Base-by-base conservation (phyloP, 108 stramenopile species). In the Cyclotella choctawhatcheeana region DNA sequence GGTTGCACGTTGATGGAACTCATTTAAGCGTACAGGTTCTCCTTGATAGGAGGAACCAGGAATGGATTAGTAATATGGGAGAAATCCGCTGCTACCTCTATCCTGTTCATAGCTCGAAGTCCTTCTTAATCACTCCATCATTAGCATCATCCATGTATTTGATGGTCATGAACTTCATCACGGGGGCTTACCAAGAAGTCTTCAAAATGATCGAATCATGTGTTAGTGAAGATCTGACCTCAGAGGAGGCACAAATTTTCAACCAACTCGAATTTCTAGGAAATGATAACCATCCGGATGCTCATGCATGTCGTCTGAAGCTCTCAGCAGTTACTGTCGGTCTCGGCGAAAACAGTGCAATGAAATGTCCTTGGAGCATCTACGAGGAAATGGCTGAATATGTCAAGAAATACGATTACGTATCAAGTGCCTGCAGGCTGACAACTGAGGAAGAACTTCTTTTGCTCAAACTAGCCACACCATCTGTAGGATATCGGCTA, bases 51-150 rank as follows among this genome's bases (percentile, higher is more conserved):
- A 75, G 95, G 63, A 97, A 98, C 71, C 72, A 90, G 70, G 96
- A 97, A 69, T 99, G 99, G 99, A 97, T 97, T 60, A 87, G 86
- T 44, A 97, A 97, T 64, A 89, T 97, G 68, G 97, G 97, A 18
- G 95, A 95, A 77, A 96, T 97, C 25, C 89, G 97, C 1, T 96
- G 96, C 72, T 98, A 98, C 77, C 82, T 99, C 26, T 99, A 98
- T 73, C 98, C 97, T 12, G 89, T 99, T 53, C 98, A 99, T 70
- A 94, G 92, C 63, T 95, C 95, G 16, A 85, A 87, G 64, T 82
- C 90, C n/a, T 97, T 96, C 77, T 79, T 96, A 48, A 85, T 91
- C 52, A 96, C 99, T 29, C 97, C 97, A 5, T 95, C 96, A 1
- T 71, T 99, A 50, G 96, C 96, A 16, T 96, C 97, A 17, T 95